Conservation (phyloP, 352 stramenopile genomes). For the Phytophthora nicotianae region DNA sequence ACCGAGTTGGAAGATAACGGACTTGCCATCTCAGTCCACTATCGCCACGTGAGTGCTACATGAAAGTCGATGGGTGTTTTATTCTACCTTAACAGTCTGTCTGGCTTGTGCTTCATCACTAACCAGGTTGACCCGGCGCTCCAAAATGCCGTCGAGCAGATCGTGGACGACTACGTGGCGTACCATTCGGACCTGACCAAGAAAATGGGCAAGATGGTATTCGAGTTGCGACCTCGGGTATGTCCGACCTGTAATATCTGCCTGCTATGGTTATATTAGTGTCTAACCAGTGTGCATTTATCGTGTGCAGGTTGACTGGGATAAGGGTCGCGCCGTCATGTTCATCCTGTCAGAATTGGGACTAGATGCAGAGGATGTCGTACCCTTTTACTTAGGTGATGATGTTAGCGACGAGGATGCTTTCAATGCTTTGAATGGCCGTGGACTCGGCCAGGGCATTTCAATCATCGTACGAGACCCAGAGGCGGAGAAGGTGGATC, state of each 20-base stretch:
- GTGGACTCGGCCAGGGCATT: slow-evolving; percentile 49
- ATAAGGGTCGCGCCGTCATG: slow-evolving; percentile 82
- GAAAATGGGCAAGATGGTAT: slow-evolving; percentile 82
- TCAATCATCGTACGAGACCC: slow-evolving; percentile 71
- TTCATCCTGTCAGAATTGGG: slow-evolving; percentile 73
- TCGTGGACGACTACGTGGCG: slow-evolving; percentile 84
- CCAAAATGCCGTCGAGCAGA: slow-evolving; percentile 76
- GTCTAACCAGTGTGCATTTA: not conserved
- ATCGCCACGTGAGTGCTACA: slow-evolving; percentile 57
- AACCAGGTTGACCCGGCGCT: slow-evolving; percentile 43
- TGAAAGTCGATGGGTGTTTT: slow-evolving; percentile 11
- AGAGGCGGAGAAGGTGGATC: slow-evolving; percentile 47
- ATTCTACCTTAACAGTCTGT: slow-evolving; percentile 21
- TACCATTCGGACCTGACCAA: slow-evolving; percentile 55
- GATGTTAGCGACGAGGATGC: slow-evolving; percentile 83
- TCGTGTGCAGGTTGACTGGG: slow-evolving; percentile 63
- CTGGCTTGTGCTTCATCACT: slow-evolving; percentile 29
- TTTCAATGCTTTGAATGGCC: slow-evolving; percentile 59
- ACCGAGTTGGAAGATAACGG: slow-evolving; percentile 82
- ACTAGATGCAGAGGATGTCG: slow-evolving; percentile 63
- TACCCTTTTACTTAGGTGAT: slow-evolving; percentile 86
- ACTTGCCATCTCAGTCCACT: slow-evolving; percentile 80
- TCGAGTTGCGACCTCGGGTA: slow-evolving; percentile 67
- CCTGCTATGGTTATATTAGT: not conserved
- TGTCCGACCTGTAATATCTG: not conserved